Evolutionary conservation across 148 eudicot genomes (phyloP), one percentile per base, ranked within the genome.

Genomic region (Spergularia bocconei): DNA sequence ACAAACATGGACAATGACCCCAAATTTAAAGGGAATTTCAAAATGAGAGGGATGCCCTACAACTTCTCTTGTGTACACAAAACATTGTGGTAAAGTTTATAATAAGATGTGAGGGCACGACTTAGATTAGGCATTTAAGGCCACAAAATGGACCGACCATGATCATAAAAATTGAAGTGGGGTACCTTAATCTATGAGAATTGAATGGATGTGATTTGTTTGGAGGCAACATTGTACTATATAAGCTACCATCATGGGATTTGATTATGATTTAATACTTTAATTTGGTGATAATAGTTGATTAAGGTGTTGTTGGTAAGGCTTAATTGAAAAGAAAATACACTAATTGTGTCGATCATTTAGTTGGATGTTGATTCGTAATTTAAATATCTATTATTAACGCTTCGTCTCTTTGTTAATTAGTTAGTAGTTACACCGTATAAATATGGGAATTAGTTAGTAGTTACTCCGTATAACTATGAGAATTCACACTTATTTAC

Each of bases 101-200:
- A 23, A 36, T 13, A 66, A 68, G 59, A 58, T 19, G 63, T 48
- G 11, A 12, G 17, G 47, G 78, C 82, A 79, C 57, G 82, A 79
- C 67, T 38, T 19, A 20, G 36, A 21, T 17, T 33, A 41, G 56
- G 4, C 55, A 65, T 10, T 85, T 71, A 63, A 76, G 82, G 75
- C 87, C 87, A 86, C 88, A 86, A 75, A 80, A 55, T 80, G 86
- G 83, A 80, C 91, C 87, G 86, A 79, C 89, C 77, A 79, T 79
- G 5, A 70, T 80, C 85, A 76, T 75, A 55, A 63, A 77, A 63
- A 47, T 21, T 58, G 58, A 59, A 48, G 80, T 50, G 67, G 75
- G 72, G 44, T 60, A 25, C 36, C 69, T 67, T 20, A 54, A 66
- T 47, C 53, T 51, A 66, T 61, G 55, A 55, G 50, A 62, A 77